A percentile compares a stretch with the other conserved stretches of the same genome.
Conservation (phyloP, 2,329 filamentous ascomycete genomes). For the Colletotrichum chlorophyti region DNA sequence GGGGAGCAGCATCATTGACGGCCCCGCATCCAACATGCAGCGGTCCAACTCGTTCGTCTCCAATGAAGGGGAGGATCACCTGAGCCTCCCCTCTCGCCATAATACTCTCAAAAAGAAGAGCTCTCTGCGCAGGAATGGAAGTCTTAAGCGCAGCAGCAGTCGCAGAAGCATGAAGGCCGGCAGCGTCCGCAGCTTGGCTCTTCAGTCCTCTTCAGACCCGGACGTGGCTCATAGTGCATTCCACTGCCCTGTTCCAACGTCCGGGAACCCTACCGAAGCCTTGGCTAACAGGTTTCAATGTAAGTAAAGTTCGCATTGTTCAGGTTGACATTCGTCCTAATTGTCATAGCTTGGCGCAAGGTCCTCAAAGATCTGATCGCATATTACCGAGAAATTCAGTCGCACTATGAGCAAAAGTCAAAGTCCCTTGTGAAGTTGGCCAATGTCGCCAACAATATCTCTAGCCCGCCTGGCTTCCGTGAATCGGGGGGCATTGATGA, state of each 20-base stretch:
- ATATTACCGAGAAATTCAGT: slow-evolving; percentile 92
- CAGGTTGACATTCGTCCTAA: background rate
- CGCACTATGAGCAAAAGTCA: slow-evolving; percentile 83
- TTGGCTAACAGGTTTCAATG: slow-evolving; percentile 89
- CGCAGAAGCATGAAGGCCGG: slow-evolving; percentile 83
- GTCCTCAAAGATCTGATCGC: slow-evolving; percentile 92
- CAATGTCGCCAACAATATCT: slow-evolving; percentile 82
- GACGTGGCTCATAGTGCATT: slow-evolving; percentile 84
- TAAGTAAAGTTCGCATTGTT: slow-evolving; percentile 51
- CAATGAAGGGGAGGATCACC: slow-evolving; percentile 52
- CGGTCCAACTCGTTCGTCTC: slow-evolving; percentile 67
- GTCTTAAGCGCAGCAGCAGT: slow-evolving; percentile 81
- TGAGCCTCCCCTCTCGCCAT: slow-evolving; percentile 50
- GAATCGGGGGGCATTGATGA: slow-evolving; percentile 85
- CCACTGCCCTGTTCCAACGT: slow-evolving; percentile 86
- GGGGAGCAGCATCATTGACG: slow-evolving; percentile 68
- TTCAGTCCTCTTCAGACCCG: slow-evolving; percentile 72
- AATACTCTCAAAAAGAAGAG: slow-evolving; percentile 90
- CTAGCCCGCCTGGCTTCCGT: slow-evolving; percentile 78
- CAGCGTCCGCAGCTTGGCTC: slow-evolving; percentile 80
- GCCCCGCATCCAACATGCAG: slow-evolving; percentile 54
- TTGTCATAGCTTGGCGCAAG: slow-evolving; percentile 82
- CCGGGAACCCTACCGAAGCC: slow-evolving; percentile 85
- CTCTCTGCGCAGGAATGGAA: slow-evolving; percentile 76
- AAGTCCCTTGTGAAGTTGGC: slow-evolving; percentile 85